Base-by-base conservation (phyloP, 2,329 filamentous ascomycete genomes). In the Myriosclerotinia duriaeana region DNA sequence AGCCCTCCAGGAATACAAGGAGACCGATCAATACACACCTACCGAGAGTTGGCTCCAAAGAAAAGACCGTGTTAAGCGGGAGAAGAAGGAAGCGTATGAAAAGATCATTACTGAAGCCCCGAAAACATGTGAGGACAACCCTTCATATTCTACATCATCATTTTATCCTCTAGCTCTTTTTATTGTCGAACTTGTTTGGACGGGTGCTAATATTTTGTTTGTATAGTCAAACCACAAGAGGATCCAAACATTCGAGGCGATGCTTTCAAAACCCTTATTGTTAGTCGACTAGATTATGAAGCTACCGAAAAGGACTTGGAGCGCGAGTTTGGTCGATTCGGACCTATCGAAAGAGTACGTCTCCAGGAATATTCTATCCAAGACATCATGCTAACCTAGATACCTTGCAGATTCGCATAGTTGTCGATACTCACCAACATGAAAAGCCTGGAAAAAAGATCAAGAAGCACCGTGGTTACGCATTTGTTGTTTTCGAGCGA, bases 401-500 rank as follows among this genome's bases (percentile, higher is more conserved):
- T 65, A 44, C 66, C 67, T 17, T 44, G 44, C 72, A 95, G 91
- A 96, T 97, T 75, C 92, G 94, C 69, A 92, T 97, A 73, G 87
- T 97, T 72, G 87, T 87, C 74, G 90, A 96, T 77, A 89, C 87
- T 5, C 87, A 91, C 73, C 84, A 87, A 69, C 80, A 84, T 72
- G 85, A 85, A 76, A 89, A 84, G 78, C 86, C 84, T 66, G 90
- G 89, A 74, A 92, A 93, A 80, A 89, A 91, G 77, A 89, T 89
- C 76, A 93, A 93, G 81, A 81, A 89, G 61, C 91, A 96, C 76
- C 85, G 89, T 75, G 95, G 95, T 69, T 99, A 99, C 79, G 95
- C 92, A 69, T 99, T 99, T 77, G 90, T 99, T 73, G 92, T 98
- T 65, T 99, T 94, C 77, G 94, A 98, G 80, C 89, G 92, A 78